Evolutionary conservation across 129 eudicot genomes (phyloP).

Genomic region (Arctium minus): DNA sequence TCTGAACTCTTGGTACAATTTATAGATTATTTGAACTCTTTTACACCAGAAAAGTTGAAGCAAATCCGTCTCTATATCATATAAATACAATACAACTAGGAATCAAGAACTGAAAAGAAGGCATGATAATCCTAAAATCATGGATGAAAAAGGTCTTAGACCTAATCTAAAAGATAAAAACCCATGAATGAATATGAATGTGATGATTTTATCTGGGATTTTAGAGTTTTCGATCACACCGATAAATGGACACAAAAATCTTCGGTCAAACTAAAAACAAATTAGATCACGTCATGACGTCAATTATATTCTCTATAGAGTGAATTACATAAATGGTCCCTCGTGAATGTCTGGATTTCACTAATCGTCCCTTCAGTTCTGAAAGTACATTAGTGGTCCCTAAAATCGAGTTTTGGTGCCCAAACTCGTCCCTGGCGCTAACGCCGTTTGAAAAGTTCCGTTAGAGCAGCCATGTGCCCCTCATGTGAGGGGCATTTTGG

Average conservation of each 20-base stretch:
- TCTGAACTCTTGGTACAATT: not conserved
- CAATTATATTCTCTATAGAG: no score
- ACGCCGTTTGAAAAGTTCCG: no score
- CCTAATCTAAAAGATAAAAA: conserved; percentile 16
- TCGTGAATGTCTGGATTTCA: no score
- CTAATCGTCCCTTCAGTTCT: no score
- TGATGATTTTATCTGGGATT: conserved; percentile 5
- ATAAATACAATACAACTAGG: not conserved
- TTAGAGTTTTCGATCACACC: conserved; percentile 1
- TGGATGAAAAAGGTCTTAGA: conserved; percentile 20
- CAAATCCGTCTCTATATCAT: not conserved
- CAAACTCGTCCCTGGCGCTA: no score
- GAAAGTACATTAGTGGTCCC: no score
- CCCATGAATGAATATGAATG: not conserved
- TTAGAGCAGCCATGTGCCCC: no score
- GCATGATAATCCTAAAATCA: conserved; percentile 7
- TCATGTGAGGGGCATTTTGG: no score
- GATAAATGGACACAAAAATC: not conserved
- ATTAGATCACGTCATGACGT: not conserved
- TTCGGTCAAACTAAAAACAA: not conserved
- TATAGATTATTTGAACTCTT: not conserved
- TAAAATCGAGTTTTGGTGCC: no score
- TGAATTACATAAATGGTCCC: no score
- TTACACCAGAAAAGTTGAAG: not conserved
- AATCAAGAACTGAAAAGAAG: not conserved